Conservation (phyloP, 2,329 filamentous ascomycete genomes). For the Aspergillus pseudonomiae region DNA sequence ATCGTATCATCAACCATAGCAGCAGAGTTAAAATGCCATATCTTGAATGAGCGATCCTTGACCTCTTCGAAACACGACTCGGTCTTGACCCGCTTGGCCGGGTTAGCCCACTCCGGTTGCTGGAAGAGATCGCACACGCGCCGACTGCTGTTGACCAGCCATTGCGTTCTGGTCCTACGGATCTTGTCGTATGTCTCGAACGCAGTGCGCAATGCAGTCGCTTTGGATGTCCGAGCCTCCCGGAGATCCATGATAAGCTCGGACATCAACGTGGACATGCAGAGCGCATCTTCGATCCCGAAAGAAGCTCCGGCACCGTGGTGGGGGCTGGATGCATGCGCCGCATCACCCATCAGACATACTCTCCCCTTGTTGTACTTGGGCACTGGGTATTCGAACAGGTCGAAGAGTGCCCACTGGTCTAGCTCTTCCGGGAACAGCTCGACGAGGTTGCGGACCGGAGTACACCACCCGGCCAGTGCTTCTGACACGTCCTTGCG, state of each 20-base stretch:
- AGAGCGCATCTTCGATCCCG: conserved; percentile 11
- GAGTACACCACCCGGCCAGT: background rate
- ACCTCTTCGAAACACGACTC: background rate
- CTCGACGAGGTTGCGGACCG: conserved; percentile 27
- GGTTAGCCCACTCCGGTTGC: background rate
- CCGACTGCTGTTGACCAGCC: background rate
- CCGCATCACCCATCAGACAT: conserved; percentile 32
- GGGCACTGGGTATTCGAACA: conserved; percentile 46
- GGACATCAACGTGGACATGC: background rate
- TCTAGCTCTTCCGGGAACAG: conserved; percentile 54
- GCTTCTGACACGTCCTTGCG: background rate
- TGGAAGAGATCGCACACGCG: background rate
- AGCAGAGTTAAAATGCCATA: background rate
- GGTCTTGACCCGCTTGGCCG: background rate
- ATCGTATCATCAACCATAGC: background rate
- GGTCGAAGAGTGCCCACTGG: conserved; percentile 60
- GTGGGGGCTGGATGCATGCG: conserved; percentile 15
- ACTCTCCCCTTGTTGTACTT: conserved; percentile 50
- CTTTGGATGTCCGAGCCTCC: background rate
- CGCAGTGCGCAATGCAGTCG: background rate
- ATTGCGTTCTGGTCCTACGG: background rate
- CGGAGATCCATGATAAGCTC: background rate
- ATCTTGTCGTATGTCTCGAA: background rate
- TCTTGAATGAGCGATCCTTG: background rate
- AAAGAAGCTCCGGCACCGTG: conserved; percentile 15